phyloP scores from a whole-genome alignment of 2,329 filamentous ascomycete species.

The Graphilbum sp. region DNA sequence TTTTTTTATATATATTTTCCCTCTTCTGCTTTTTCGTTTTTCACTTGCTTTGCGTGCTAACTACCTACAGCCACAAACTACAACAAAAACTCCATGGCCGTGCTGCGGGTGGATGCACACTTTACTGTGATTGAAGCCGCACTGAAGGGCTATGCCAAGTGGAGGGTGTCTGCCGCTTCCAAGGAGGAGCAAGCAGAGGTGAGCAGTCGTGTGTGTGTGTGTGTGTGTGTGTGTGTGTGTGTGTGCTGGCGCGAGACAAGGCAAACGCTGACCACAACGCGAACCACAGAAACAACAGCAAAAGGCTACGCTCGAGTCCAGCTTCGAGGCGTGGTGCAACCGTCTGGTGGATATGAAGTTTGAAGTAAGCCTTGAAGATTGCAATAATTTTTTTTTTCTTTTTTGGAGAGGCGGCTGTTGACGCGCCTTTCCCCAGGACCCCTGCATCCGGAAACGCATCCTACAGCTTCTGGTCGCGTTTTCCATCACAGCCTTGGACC shows the following conservation, averaged over 20 bases:
- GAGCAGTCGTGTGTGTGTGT: too few species aligned
- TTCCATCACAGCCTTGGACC: constrained; percentile 64
- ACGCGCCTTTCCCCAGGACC: too few species aligned
- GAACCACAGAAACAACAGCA: constrained; percentile 31
- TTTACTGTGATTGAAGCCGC: constrained; percentile 81
- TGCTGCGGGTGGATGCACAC: constrained; percentile 71
- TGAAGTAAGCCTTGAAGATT: constrained; percentile 33
- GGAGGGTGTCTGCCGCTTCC: constrained; percentile 28
- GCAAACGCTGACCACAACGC: too few species aligned
- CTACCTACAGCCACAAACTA: constrained; percentile 23
- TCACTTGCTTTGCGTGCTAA: neutral
- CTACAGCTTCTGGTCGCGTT: constrained; percentile 73
- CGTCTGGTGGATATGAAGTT: constrained; percentile 54
- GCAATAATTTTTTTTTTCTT: too few species aligned
- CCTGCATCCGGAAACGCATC: constrained; percentile 64
- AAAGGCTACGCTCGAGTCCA: constrained; percentile 40
- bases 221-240: too few species aligned
- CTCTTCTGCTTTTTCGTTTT: too few species aligned
- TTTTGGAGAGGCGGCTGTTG: too few species aligned
- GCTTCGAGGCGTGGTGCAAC: constrained; percentile 56
- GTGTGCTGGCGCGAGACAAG: too few species aligned
- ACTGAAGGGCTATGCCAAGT: constrained; percentile 76
- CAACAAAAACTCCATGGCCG: constrained; percentile 53
- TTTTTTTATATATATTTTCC: neutral
- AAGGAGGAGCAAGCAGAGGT: constrained; percentile 5